A percentile compares a stretch with the other conserved stretches of the same genome.
These are phyloP conservation scores for Termitomyces sp. DNA, from an alignment of 1,284 basidiomycete genomes.

Conservation along the genomic window DNA sequence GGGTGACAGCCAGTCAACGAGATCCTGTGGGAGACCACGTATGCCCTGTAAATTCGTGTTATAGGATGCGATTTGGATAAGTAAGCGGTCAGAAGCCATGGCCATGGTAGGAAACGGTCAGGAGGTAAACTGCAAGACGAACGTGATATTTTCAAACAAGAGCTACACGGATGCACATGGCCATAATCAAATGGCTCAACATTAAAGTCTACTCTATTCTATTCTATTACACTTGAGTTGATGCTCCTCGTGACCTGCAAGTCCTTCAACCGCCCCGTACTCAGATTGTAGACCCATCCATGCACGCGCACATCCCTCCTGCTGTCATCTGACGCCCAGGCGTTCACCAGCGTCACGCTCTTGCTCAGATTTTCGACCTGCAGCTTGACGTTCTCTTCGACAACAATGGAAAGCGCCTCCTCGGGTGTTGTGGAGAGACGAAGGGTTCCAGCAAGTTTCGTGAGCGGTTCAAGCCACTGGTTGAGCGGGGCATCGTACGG, in stretches of 20 bases:
- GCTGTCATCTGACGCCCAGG: constrained; percentile 57
- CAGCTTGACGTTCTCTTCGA: constrained; percentile 72
- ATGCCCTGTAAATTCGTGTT: constrained; percentile 80
- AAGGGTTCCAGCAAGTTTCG: constrained; percentile 50
- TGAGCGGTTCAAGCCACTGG: constrained; percentile 71
- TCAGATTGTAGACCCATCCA: constrained; percentile 82
- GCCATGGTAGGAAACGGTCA: constrained; percentile 10
- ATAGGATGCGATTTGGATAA: constrained; percentile 81
- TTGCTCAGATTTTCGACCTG: constrained; percentile 73
- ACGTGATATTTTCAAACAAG: too few relatives aligned
- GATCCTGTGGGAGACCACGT: constrained; percentile 67
- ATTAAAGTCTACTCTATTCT: too few relatives aligned
- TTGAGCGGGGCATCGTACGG: constrained; percentile 48
- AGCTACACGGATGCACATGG: too few relatives aligned
- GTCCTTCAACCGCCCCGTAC: constrained; percentile 66
- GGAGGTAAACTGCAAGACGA: not conserved
- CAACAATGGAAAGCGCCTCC: constrained; percentile 52
- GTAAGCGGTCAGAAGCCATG: constrained; percentile 33
- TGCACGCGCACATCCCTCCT: constrained; percentile 72
- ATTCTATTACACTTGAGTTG: constrained; percentile 12
- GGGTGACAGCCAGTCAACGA: constrained; percentile 80
- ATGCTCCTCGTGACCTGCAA: constrained; percentile 49
- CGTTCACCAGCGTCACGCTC: constrained; percentile 57
- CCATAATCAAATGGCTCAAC: not conserved
- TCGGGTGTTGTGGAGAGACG: constrained; percentile 35